Base-by-base conservation (phyloP, 345 rosid species). In the Ailanthus altissimus region DNA sequence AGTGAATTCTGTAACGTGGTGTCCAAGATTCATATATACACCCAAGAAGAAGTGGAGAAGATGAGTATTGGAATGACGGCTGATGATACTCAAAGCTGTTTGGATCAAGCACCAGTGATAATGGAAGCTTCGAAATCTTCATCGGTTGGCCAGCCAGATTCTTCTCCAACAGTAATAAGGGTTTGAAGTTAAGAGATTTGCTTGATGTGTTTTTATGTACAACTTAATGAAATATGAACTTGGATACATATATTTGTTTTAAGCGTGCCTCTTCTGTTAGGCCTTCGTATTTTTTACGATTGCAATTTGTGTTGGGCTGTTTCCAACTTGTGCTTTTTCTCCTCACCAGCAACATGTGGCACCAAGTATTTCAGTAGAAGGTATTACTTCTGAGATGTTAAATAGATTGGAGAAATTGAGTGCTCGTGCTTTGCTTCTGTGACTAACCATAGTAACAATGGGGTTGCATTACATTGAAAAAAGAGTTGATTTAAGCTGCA, bases 71-170 rank as follows among this genome's bases (percentile, higher is more conserved):
- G 92, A 74, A 70, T 72, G 54, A 77, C 64, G 7, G 83, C 85
- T 18, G 99, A 91, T 6, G 99, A 95, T 72, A 94, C 89, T 45
- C 96, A 86, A 81, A 95, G 98, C 86, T 94, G 97, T 80, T 81
- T 95, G 89, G 97, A 95, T 72, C 92, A 93, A 88, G 91, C 93
- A 16, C 89, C 88, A 20, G 71, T 75, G 49, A 70, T 83, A 61
- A 83, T 89, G 83, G 98, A 95, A 86, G 95, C 85, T 46, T 93
- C 97, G 3, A 94, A 93, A 86, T 91, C 98, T 23, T 91, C 98
- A 8, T 93, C 97, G 4, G 98, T 94, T 46, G 87, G 94, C 57
- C 93, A 93, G 81, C 95, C 95, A 15, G 95, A 90, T 67, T 91
- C 89, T 67, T 89, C 96, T 60, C 92, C 93, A 51, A 85, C 89